Evolutionary conservation across 2,329 filamentous ascomycete genomes (phyloP).

Genomic region (Pseudocercospora fijiensis): DNA sequence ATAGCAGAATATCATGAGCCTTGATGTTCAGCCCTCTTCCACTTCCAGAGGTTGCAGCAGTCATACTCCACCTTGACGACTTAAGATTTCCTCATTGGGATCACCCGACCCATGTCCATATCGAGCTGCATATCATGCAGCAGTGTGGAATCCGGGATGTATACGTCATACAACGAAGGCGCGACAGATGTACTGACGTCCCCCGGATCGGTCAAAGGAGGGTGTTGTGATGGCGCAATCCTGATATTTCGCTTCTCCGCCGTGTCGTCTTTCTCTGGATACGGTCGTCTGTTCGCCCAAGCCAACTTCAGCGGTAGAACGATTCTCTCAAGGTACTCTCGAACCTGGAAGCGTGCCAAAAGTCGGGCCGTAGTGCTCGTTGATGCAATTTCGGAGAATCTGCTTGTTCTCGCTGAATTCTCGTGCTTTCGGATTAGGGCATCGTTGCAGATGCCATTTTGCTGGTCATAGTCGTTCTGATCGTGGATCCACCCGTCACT

Average conservation of each 20-base stretch:
- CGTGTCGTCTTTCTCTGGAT: not conserved
- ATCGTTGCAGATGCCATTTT: not conserved
- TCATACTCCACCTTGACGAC: no score
- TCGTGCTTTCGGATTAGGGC: not conserved
- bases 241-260: not conserved
- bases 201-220: not conserved
- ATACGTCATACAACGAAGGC: not conserved
- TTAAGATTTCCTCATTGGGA: not conserved
- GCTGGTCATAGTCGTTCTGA: not conserved
- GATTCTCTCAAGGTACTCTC: not conserved
- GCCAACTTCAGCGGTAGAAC: not conserved
- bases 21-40: not conserved
- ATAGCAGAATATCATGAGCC: conserved; percentile 5
- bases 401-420: not conserved
- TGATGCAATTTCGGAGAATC: not conserved
- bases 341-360: not conserved
- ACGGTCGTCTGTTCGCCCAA: not conserved
- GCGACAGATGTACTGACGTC: not conserved
- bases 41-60: not conserved
- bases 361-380: not conserved
- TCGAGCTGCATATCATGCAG: not conserved
- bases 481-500: not conserved
- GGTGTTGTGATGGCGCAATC: not conserved
- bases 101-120: not conserved
- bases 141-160: not conserved